Evolutionary conservation across 2,329 filamentous ascomycete genomes (phyloP), one percentile per base, ranked within the genome.

Genomic region (Penicillium capsulatum): DNA sequence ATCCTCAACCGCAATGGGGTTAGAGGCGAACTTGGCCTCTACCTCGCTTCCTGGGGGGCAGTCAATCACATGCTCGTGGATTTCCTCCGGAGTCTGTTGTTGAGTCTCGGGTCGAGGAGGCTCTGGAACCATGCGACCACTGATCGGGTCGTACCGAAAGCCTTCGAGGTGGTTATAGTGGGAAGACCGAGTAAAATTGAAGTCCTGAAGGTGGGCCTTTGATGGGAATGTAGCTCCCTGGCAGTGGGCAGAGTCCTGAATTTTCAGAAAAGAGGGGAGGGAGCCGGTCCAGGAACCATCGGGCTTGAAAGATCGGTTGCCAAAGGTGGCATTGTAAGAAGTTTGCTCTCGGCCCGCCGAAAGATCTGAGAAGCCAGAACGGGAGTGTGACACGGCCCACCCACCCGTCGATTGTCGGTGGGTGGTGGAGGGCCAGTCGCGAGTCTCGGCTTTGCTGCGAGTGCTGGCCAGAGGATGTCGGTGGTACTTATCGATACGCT

Each of bases 141-240:
- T 65, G 22, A 71, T 64, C 7, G 67, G 67, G 28, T 71, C 68
- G 44, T 68, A 70, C 34, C 61, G 54, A 40, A 61, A 57, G 7
- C 26, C 27, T 17, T 36, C 44, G 9, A 22, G 9, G 10, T 34
- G 48, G 15, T 11, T 41, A 14, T 15, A 26, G 8, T 34, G 17
- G n/a, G 38, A 38, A 2, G 38, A 28, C 8, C 38, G 37, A n/a
- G 26, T 31, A n/a, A 42, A 32, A 17, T 42, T 40, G 31, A 36
- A 37, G 13, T 34, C 36, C 29, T 36, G 33, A 17, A 33, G 15
- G 11, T 45, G 42, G 2, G 36, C 27, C n/a, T 42, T 43, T 9
- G 34, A 16, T 3, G 44, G 10, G 2, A 42, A 27, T 22, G 31
- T 9, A 19, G n/a, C n/a, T n/a, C n/a, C n/a, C n/a, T n/a, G n/a